phyloP scores from a whole-genome alignment of 2,329 filamentous ascomycete genomes.

The Trichoderma arundinaceum region DNA sequence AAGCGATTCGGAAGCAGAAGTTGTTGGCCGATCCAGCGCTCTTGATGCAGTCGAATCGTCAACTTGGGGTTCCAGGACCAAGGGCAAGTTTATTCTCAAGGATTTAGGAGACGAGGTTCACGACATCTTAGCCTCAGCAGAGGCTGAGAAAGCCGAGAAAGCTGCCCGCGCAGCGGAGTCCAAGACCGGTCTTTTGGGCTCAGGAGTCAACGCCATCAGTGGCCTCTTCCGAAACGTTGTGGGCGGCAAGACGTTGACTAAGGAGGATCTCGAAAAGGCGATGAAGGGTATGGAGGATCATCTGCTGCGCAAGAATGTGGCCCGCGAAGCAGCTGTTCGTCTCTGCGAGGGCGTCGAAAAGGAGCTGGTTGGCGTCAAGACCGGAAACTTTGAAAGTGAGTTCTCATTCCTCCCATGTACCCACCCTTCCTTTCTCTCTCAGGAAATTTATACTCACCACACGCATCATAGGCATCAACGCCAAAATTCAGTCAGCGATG shows the following conservation, averaged over 20 bases:
- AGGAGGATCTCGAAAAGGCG: slow-evolving; percentile 86
- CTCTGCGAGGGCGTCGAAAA: slow-evolving; percentile 90
- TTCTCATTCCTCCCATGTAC: slow-evolving; percentile 3
- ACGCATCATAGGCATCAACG: slow-evolving; percentile 66
- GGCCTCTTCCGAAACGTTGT: slow-evolving; percentile 94
- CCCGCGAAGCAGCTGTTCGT: slow-evolving; percentile 88
- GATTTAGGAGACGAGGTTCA: slow-evolving; percentile 94
- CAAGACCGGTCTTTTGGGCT: slow-evolving; percentile 72
- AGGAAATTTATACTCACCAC: not conserved
- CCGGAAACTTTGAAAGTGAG: slow-evolving; percentile 81
- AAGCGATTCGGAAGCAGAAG: slow-evolving; percentile 59
- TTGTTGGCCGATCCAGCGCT: slow-evolving; percentile 58
- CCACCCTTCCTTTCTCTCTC: too few species aligned
- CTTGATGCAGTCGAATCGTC: slow-evolving; percentile 78
- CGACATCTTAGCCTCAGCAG: slow-evolving; percentile 82
- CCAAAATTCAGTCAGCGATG: slow-evolving; percentile 84
- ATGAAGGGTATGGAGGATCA: slow-evolving; percentile 97
- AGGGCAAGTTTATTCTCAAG: slow-evolving; percentile 92
- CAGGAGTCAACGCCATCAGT: slow-evolving; percentile 80
- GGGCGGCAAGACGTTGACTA: slow-evolving; percentile 89
- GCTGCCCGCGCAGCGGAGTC: slow-evolving; percentile 51
- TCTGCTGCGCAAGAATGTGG: slow-evolving; percentile 92
- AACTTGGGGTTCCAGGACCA: slow-evolving; percentile 84
- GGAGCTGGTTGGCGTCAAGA: slow-evolving; percentile 89
- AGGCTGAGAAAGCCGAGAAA: slow-evolving; percentile 62